Percentiles rank a stretch among this genome's conserved stretches.
phyloP scores from a whole-genome alignment of 768 basidiomycete genomes.

The Boletus sp. region DNA sequence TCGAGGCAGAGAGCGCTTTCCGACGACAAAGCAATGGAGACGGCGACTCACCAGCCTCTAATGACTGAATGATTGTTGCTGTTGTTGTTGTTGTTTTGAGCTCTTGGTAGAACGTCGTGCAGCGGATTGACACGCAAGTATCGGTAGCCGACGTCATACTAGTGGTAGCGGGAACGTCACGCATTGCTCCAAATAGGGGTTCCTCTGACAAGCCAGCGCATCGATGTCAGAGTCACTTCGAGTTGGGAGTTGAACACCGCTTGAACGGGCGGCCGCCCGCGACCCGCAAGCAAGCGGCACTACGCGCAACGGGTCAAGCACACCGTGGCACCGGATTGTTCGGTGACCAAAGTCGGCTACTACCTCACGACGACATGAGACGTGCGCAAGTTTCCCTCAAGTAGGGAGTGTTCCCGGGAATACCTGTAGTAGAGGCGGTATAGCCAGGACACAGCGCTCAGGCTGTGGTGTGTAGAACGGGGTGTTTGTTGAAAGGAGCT shows the following conservation, averaged over 20 bases:
- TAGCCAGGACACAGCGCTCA: background rate
- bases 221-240: background rate
- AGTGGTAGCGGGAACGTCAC: background rate
- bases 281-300: background rate
- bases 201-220: background rate
- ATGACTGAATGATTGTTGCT: no score
- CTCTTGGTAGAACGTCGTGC: background rate
- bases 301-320: background rate
- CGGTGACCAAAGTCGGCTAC: background rate
- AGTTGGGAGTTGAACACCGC: background rate
- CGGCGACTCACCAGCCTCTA: background rate
- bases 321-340: background rate
- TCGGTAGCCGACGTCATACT: background rate
- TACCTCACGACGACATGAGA: background rate
- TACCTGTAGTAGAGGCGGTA: background rate
- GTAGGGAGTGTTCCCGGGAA: background rate
- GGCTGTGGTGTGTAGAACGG: background rate
- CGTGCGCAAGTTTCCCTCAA: background rate
- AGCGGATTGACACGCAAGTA: background rate
- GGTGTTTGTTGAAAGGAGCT: background rate
- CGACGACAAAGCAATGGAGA: background rate
- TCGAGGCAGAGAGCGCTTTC: no score
- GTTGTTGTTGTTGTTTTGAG: no score
- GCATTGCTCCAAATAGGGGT: background rate
- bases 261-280: background rate